These are phyloP conservation scores for Aspergillus niger DNA, from an alignment of 2,329 filamentous ascomycete species.

Conservation along the genomic window DNA sequence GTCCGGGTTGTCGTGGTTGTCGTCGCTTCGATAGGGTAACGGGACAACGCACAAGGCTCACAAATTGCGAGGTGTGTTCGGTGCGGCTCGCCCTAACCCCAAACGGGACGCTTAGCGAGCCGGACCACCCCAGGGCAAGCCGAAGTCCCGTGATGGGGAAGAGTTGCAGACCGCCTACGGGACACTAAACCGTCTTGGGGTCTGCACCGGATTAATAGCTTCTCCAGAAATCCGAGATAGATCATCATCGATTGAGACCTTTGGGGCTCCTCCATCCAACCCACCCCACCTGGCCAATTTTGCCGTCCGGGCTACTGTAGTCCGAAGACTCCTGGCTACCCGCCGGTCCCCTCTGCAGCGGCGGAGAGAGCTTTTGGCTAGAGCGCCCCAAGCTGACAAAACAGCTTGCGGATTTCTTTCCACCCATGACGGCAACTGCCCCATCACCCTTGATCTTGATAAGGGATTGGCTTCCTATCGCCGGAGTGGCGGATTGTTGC, in stretches of 20 bases:
- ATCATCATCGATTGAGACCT: slow-evolving; percentile 3
- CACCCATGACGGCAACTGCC: slow-evolving; percentile 18
- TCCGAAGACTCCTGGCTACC: slow-evolving; percentile 27
- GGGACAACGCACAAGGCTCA: slow-evolving; percentile 39
- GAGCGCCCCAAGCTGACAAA: slow-evolving; percentile 23
- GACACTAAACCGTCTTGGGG: slow-evolving; percentile 21
- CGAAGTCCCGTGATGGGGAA: slow-evolving; percentile 36
- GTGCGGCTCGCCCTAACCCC: slow-evolving; percentile 37
- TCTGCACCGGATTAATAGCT: slow-evolving; percentile 11
- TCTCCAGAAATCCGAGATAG: slow-evolving; percentile 18
- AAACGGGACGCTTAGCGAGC: slow-evolving; percentile 41
- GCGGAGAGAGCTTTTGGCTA: slow-evolving; percentile 12
- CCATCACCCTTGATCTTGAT: not conserved
- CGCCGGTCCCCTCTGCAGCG: slow-evolving; percentile 6
- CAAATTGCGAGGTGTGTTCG: slow-evolving; percentile 43
- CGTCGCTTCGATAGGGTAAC: slow-evolving; percentile 41
- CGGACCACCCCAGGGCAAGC: slow-evolving; percentile 33
- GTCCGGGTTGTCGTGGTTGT: slow-evolving; percentile 47
- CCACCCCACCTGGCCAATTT: slow-evolving; percentile 26
- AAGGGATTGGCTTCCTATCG: not conserved
- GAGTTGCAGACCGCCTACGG: not conserved
- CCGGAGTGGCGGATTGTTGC: not conserved
- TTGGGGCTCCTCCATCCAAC: slow-evolving; percentile 1
- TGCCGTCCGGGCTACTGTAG: slow-evolving; percentile 34
- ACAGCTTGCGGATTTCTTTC: slow-evolving; percentile 11